These are phyloP conservation scores for Yarrowia sp. DNA, from an alignment of 805 yeast genomes.

Conservation along the genomic window DNA sequence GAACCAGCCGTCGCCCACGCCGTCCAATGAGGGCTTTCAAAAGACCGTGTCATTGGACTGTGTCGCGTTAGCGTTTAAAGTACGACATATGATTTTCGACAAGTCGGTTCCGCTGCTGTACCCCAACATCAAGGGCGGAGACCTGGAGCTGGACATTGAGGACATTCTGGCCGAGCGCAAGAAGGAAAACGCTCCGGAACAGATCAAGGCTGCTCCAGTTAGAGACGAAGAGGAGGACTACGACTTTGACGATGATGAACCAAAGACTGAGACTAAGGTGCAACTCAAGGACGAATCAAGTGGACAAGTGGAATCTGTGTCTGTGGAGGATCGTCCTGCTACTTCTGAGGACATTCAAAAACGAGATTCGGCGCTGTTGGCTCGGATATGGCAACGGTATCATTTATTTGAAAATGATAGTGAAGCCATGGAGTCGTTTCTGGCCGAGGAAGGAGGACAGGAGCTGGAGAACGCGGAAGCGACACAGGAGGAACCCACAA, in stretches of 20 bases:
- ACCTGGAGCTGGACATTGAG: constrained; percentile 14
- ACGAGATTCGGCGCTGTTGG: constrained; percentile 30
- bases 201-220: constrained; percentile 1
- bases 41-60: constrained; percentile 35
- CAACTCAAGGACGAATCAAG: not conserved
- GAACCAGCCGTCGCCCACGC: constrained; percentile 20
- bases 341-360: constrained; percentile 29
- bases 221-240: constrained; percentile 41
- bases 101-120: constrained; percentile 36
- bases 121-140: constrained; percentile 30
- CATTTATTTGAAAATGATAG: constrained; percentile 66
- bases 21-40: constrained; percentile 14
- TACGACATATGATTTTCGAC: constrained; percentile 45
- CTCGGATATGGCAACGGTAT: constrained; percentile 56
- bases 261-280: constrained; percentile 29
- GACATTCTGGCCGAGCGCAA: not conserved
- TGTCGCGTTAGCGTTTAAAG: constrained; percentile 40
- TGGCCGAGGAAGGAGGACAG: constrained; percentile 61
- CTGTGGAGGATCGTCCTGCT: constrained; percentile 20
- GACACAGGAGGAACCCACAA: constrained; percentile 27
- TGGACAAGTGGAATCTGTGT: not conserved
- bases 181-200: not conserved
- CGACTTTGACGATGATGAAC: constrained; percentile 44
- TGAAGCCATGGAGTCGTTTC: constrained; percentile 72
- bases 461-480: constrained; percentile 29